Evolutionary conservation across 208 protist genomes (phyloP).

Genomic region (Wallacemonas sp.): DNA sequence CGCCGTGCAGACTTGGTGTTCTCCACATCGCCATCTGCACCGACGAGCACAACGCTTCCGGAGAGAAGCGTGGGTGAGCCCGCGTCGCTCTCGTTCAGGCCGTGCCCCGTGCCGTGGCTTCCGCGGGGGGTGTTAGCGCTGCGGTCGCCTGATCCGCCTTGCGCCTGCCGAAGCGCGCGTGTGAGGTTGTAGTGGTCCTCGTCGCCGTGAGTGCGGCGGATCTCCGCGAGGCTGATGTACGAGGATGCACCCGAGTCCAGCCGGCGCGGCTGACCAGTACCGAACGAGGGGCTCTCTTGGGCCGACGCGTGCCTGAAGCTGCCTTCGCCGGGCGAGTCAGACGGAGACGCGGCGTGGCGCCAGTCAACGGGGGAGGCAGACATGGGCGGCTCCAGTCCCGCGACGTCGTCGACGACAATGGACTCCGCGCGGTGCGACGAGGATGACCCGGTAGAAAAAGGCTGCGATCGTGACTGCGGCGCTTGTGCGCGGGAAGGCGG

Average conservation of each 20-base stretch:
- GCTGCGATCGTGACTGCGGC: not conserved
- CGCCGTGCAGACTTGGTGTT: not conserved
- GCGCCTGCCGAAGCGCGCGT: too few species aligned
- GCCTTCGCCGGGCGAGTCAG: not conserved
- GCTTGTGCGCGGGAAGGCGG: too few species aligned
- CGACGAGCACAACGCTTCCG: not conserved
- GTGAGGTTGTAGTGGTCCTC: not conserved
- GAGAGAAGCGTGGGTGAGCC: not conserved
- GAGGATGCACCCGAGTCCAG: not conserved
- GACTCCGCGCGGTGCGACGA: not conserved
- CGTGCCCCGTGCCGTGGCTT: not conserved
- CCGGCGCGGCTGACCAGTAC: not conserved
- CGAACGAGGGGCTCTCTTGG: not conserved
- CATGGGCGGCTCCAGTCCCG: not conserved
- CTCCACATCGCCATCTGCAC: not conserved
- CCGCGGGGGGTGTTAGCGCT: not conserved
- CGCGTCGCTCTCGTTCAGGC: not conserved
- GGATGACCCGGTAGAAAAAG: not conserved
- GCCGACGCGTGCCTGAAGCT: too few species aligned
- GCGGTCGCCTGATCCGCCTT: not conserved
- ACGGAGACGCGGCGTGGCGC: not conserved
- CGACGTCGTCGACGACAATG: not conserved
- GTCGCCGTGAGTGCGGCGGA: constrained; percentile 1
- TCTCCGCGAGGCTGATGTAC: not conserved
- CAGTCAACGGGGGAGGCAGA: not conserved